Evolutionary conservation across 176 grass and related monocot species (phyloP).

Genomic region (Oryza brachyantha): DNA sequence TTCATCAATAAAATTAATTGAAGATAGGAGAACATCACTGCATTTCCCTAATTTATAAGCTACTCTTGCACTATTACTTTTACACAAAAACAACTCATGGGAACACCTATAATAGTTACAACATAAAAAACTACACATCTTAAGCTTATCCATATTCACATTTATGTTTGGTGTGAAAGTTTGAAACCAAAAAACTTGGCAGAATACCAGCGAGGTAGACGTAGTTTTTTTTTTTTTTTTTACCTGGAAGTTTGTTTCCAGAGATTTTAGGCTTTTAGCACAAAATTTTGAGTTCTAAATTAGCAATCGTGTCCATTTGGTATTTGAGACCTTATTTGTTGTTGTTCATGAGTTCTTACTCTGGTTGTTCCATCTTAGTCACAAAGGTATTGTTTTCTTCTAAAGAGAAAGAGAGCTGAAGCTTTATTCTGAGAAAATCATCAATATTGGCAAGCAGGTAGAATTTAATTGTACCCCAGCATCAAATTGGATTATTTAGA

Average conservation of each 20-base stretch:
- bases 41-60: not conserved
- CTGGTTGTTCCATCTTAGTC: not conserved
- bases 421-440: not conserved
- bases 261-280: too few relatives aligned
- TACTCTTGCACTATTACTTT: not conserved
- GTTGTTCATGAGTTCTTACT: not conserved
- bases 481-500: not conserved
- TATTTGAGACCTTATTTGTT: not conserved
- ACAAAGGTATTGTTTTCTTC: not conserved
- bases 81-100: not conserved
- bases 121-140: not conserved
- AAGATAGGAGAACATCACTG: not conserved
- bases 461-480: not conserved
- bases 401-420: not conserved
- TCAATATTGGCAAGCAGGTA: not conserved
- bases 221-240: not conserved
- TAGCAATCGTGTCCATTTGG: not conserved
- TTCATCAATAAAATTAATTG: not conserved
- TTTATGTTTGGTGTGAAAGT: not conserved
- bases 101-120: not conserved
- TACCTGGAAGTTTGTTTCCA: too few relatives aligned
- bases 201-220: not conserved
- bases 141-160: not conserved
- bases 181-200: not conserved
- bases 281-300: not conserved